A percentile compares a stretch with the other conserved stretches of the same genome.
Evolutionary conservation across 2,329 filamentous ascomycete species (phyloP).

Genomic region (Aspergillus aculeatus): DNA sequence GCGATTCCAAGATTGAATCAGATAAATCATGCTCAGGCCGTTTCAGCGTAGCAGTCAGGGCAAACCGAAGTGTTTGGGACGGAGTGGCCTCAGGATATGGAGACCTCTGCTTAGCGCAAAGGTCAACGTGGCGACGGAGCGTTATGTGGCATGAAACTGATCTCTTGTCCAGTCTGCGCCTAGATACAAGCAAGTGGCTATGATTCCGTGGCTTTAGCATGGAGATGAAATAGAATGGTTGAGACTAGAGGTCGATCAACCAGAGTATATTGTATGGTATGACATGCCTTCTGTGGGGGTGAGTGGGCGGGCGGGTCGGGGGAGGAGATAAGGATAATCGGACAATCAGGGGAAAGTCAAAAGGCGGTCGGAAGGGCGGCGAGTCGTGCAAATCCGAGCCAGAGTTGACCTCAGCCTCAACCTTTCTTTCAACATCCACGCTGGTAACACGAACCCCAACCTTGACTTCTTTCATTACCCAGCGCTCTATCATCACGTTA

Average conservation of each 20-base stretch:
- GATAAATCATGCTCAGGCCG: slow-evolving; percentile 2
- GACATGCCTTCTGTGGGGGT: not conserved
- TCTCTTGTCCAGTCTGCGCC: not conserved
- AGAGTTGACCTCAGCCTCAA: not conserved
- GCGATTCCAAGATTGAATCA: slow-evolving; percentile 12
- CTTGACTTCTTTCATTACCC: not conserved
- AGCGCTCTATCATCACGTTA: not conserved
- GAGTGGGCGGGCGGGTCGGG: not conserved
- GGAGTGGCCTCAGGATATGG: slow-evolving; percentile 20
- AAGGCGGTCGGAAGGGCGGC: slow-evolving; percentile 5
- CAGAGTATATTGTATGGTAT: not conserved
- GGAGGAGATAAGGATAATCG: not conserved
- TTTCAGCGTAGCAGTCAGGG: slow-evolving; percentile 26
- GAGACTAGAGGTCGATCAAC: not conserved
- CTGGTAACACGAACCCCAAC: not conserved
- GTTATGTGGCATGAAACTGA: not conserved
- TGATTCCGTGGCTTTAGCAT: not conserved
- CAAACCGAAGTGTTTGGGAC: slow-evolving; percentile 35
- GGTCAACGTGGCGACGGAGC: slow-evolving; percentile 5
- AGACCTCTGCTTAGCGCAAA: not conserved
- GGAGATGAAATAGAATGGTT: not conserved
- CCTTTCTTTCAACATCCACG: not conserved
- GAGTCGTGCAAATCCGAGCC: not conserved
- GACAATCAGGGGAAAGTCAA: not conserved
- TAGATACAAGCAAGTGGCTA: not conserved